Evolutionary conservation across 176 grass and related monocot genomes (phyloP).

Genomic region (Panicum miliaceum): DNA sequence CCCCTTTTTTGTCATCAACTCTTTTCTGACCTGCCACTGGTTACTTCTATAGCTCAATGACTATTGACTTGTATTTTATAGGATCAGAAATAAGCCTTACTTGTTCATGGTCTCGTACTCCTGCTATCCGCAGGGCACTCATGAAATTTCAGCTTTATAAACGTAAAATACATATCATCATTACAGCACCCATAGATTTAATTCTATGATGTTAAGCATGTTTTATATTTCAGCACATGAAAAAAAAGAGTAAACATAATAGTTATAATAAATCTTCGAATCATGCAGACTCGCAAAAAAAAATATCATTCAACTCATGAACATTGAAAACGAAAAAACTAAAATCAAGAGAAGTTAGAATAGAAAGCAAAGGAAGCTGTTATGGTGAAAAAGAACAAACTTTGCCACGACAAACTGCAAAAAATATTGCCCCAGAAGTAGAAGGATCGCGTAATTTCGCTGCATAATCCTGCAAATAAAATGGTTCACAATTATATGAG

Average conservation of each 20-base stretch:
- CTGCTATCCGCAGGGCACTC: constrained; percentile 28
- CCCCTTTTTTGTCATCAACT: not conserved
- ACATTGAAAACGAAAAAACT: constrained; percentile 28
- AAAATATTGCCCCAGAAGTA: constrained; percentile 90
- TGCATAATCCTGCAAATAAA: constrained; percentile 81
- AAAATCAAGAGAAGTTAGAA: constrained; percentile 28
- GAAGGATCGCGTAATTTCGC: constrained; percentile 73
- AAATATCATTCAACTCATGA: constrained; percentile 20
- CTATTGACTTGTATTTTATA: not conserved
- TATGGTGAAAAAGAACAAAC: constrained; percentile 59
- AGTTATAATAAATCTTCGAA: constrained; percentile 26
- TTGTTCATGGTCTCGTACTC: not conserved
- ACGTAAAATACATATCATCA: not conserved
- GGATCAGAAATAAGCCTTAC: constrained; percentile 8
- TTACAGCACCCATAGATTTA: constrained; percentile 7
- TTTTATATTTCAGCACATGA: constrained; percentile 18
- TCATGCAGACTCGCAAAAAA: not conserved
- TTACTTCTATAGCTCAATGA: not conserved
- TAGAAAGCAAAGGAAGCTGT: constrained; percentile 38
- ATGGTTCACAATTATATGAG: constrained; percentile 35
- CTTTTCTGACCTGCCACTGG: not conserved
- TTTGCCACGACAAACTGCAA: constrained; percentile 99
- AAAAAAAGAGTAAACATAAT: constrained; percentile 21
- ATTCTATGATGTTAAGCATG: not conserved
- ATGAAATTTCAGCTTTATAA: constrained; percentile 27